Evolutionary conservation across 2,329 filamentous ascomycete genomes (phyloP), one percentile per base, ranked within the genome.

Genomic region (Pseudohalonectria lignicola): DNA sequence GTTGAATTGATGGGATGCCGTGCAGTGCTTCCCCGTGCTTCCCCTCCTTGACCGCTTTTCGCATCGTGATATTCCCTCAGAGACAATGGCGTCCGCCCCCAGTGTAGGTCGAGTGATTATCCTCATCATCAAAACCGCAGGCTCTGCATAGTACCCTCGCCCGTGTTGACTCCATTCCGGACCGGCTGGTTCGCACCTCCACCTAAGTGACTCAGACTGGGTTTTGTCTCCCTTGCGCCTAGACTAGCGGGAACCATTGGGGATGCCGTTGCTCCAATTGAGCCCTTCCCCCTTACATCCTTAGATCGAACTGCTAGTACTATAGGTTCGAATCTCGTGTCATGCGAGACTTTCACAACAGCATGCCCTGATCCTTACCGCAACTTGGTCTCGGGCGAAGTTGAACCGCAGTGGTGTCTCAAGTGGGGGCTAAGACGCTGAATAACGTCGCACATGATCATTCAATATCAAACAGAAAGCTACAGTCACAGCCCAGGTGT

Each of bases 291-390:
- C 23, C 23, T 12, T 12, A 7, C 8, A 26, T 26, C 23, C n/a
- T n/a, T n/a, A n/a, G n/a, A n/a, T n/a, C n/a, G n/a, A n/a, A n/a
- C n/a, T n/a, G n/a, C n/a, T n/a, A n/a, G n/a, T n/a, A n/a, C n/a
- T n/a, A n/a, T n/a, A n/a, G n/a, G n/a, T n/a, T n/a, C n/a, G n/a
- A n/a, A n/a, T n/a, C n/a, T n/a, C 13, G 31, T 12, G 31, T 33
- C 31, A 33, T 33, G 31, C 19, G 31, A 12, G 15, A 33, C 31
- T 20, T 15, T 17, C 5, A 33, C 31, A 19, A 18, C 31, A 33
- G 31, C 31, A 31, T 33, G 31, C 31, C n/a, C 31, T 15, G 17
- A 33, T 15, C 31, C 31, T 33, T 33, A 33, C 31, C 31, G 31
- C 31, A 33, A 33, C 17, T 33, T 33, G 16, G 17, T 13, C 15